A percentile compares a stretch with the other conserved stretches of the same genome.
Conservation (phyloP, 352 stramenopile species). For the Pythium guiyangense region DNA sequence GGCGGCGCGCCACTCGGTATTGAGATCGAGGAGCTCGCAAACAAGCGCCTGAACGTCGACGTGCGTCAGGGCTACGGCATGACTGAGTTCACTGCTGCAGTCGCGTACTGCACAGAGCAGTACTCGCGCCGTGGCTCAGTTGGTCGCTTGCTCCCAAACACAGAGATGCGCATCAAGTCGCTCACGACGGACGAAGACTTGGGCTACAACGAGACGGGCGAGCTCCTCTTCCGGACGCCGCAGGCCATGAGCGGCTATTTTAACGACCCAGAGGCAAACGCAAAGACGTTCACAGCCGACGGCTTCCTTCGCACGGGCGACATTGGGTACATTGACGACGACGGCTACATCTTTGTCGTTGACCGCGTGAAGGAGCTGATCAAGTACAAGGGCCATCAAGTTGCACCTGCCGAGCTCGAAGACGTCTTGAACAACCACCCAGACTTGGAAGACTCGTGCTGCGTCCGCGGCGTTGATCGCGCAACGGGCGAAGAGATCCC, state of each 20-base stretch:
- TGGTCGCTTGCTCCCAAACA: conserved; percentile 53
- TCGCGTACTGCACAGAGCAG: conserved; percentile 20
- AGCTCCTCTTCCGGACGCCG: conserved; percentile 83
- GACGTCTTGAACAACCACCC: conserved; percentile 79
- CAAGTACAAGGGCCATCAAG: conserved; percentile 92
- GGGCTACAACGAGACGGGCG: conserved; percentile 36
- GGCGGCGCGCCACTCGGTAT: conserved; percentile 78
- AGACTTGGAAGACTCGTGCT: conserved; percentile 67
- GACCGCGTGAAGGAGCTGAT: conserved; percentile 95
- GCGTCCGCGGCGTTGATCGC: conserved; percentile 56
- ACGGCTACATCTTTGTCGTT: conserved; percentile 90
- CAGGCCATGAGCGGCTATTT: conserved; percentile 92
- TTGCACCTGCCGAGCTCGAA: conserved; percentile 91
- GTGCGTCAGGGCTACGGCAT: conserved; percentile 61
- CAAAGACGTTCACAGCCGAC: conserved; percentile 64
- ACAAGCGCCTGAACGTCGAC: conserved; percentile 50
- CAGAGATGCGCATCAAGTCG: conserved; percentile 45
- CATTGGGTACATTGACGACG: too few species aligned
- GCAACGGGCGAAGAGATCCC: conserved; percentile 79
- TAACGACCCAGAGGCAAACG: conserved; percentile 83
- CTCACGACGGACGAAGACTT: conserved; percentile 39
- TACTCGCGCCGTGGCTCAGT: not conserved
- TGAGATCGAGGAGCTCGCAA: conserved; percentile 52
- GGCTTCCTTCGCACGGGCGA: conserved; percentile 89
- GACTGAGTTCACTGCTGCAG: conserved; percentile 41